Conservation (phyloP, 1,284 basidiomycete species). For the Cutaneotrichosporon cutaneum region DNA sequence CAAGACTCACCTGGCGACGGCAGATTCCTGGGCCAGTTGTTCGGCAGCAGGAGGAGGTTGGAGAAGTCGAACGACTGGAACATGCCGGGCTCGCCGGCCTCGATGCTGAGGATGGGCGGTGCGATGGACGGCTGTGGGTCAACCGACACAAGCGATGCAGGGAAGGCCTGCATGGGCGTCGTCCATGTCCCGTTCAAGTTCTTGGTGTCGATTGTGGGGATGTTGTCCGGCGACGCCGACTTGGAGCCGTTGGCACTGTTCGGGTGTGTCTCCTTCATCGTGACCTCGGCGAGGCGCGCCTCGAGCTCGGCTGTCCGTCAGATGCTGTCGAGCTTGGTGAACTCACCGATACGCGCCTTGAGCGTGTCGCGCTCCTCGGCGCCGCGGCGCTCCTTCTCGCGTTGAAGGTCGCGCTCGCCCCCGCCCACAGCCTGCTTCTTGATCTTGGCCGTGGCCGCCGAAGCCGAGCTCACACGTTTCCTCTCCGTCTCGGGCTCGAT, state of each 20-base stretch:
- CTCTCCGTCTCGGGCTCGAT: constrained; percentile 16
- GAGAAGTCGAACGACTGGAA: constrained; percentile 33
- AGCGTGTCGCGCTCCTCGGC: constrained; percentile 37
- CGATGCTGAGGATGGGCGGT: constrained; percentile 17
- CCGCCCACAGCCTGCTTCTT: constrained; percentile 19
- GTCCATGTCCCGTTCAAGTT: constrained; percentile 7
- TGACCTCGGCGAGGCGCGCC: constrained; percentile 30
- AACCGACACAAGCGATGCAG: constrained; percentile 5
- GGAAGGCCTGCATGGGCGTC: constrained; percentile 14
- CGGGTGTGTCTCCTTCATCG: constrained; percentile 8
- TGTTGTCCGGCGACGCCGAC: not conserved
- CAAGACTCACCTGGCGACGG: constrained; percentile 37
- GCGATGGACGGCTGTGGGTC: constrained; percentile 7
- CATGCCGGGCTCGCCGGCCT: constrained; percentile 18
- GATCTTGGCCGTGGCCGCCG: not conserved
- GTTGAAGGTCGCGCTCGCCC: constrained; percentile 15
- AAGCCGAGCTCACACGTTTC: constrained; percentile 12
- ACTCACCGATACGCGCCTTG: constrained; percentile 33
- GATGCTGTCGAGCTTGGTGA: not conserved
- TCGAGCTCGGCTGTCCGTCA: constrained; percentile 42
- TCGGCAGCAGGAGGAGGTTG: constrained; percentile 38
- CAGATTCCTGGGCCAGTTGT: constrained; percentile 45
- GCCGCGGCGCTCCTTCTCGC: constrained; percentile 29
- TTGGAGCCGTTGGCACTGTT: not conserved
- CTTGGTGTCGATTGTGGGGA: not conserved